Evolutionary conservation across 192 early-diverging fungal genomes (phyloP), one percentile per base, ranked within the genome.

Genomic region (Coemansia sp.): DNA sequence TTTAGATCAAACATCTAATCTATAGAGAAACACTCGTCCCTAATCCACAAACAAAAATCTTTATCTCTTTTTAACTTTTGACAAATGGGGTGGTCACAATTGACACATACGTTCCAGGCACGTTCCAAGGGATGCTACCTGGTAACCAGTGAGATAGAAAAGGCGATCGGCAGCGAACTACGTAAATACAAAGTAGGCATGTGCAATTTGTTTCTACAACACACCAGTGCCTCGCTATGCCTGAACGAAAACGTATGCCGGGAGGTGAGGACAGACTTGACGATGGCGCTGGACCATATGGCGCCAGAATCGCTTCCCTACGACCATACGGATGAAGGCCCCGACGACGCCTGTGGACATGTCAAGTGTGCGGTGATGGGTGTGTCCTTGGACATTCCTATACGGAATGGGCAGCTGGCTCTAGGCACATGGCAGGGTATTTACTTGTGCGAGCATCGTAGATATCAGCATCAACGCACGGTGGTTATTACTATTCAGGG

Each of bases 291-390:
- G 39, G 88, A 94, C 59, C 81, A 83, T 37, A 73, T 96, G 30
- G 92, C 84, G 1, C 92, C 94, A 6, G 94, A 94, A 51, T 80
- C 78, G 14, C 74, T 83, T 10, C 81, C 82, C 3, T 95, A 94
- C 63, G 70, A 80, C 36, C 94, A 96, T 63, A 86, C 89, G 2
- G 85, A 86, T 45, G 92, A 93, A 63, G 94, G 94, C 5, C 75
- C 91, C 0, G 92, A 93, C 56, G 92, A 94, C 60, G 93, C 94
- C 90, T 90, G 93, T 28, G 93, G 87, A 0, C 94, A 96, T 72
- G 76, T 95, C 21, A 96, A 96, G 70, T 80, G 81, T 49, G 85
- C 86, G 5, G 63, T 95, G 12, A 65, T 96, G 40, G 94, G 94
- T 9, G 87, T 84, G 0, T 90, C 87, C 3, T 78, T 96, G 15